Conservation (phyloP, 169 alveolate species). For the Amoebophrya sp. region DNA sequence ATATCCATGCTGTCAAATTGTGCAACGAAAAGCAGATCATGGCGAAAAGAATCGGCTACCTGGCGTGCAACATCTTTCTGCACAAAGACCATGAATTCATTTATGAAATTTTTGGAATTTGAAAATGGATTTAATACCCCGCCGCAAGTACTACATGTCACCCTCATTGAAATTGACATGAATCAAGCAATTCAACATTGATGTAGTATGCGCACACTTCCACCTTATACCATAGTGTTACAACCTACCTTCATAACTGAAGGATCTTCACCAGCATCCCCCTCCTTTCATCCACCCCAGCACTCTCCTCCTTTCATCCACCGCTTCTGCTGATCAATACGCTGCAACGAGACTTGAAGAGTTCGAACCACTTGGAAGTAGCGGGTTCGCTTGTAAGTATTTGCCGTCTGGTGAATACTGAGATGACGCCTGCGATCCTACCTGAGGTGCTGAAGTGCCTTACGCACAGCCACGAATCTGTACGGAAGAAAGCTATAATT, state of each 20-base stretch:
- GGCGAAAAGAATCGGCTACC: constrained; percentile 77
- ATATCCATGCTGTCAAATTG: constrained; percentile 82
- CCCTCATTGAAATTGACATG: too few relatives aligned
- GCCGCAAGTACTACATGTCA: too few relatives aligned
- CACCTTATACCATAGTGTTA: too few relatives aligned
- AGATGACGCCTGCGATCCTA: constrained; percentile 72
- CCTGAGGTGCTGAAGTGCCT: constrained; percentile 69
- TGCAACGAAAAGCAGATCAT: constrained; percentile 69
- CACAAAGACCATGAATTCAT: constrained; percentile 73
- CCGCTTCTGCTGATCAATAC: constrained; percentile 82
- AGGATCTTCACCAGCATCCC: too few relatives aligned
- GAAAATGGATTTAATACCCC: too few relatives aligned
- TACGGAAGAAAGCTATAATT: constrained; percentile 83
- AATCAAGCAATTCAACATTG: too few relatives aligned
- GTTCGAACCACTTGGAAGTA: constrained; percentile 71
- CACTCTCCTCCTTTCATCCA: too few relatives aligned
- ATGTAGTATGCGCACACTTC: too few relatives aligned
- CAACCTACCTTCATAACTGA: too few relatives aligned
- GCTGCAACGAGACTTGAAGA: constrained; percentile 59
- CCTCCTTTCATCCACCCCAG: too few relatives aligned
- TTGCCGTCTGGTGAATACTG: constrained; percentile 69
- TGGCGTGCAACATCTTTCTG: constrained; percentile 79
- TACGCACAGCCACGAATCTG: constrained; percentile 72
- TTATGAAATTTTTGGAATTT: too few relatives aligned
- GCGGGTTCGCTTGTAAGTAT: constrained; percentile 76